Base-by-base conservation (phyloP, 176 grass and related monocot species). In the Calamus simplicifolius region DNA sequence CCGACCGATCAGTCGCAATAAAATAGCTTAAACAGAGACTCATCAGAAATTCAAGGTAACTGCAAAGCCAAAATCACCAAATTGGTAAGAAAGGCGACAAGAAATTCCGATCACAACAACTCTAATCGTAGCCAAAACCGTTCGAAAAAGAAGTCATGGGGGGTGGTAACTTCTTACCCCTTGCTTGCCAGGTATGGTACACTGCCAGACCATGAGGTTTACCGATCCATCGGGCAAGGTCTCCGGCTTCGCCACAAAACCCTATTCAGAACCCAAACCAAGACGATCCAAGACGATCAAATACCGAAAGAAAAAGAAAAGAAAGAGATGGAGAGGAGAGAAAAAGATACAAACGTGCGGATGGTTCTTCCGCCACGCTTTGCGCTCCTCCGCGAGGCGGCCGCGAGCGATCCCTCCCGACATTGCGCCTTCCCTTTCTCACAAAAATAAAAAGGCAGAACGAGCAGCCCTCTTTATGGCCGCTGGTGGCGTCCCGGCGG, bases 281-380 rank as follows among this genome's bases (percentile, higher is more conserved):
- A 54, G 56, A 70, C 16, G 62, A 21, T 49, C 19, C 7, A 15
- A 54, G 56, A 70, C 16, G 62, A 21, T 49, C 13, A 21, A 51
- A 27, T 28, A 51, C 3, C 17, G 2, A 52, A 6, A 51, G 17
- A 43, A 73, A 61, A n/a, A 8, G 54, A 29, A 15, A 80, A 74
- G 6, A 7, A 3, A 2, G 50, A n/a, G 21, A 51, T 17, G 43
- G 54, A 53, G 8, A 26, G 54, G 54, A 13, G 56, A 31, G 52
- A 25, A 59, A 19, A 27, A n/a, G 35, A 14, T 53, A 56, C 80
- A 18, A 29, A 96, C 91, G 59, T 96, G 91, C 26, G 91, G 91
- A 73, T 96, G 91, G 68, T 96, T 96, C 86, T 69, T 96, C 4
- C 91, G 74, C 91, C 91, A 90, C 0, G 91, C 86, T 78, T 90